These are phyloP conservation scores for Boletus reticuloceps DNA, from an alignment of 768 basidiomycete genomes.

Conservation along the genomic window DNA sequence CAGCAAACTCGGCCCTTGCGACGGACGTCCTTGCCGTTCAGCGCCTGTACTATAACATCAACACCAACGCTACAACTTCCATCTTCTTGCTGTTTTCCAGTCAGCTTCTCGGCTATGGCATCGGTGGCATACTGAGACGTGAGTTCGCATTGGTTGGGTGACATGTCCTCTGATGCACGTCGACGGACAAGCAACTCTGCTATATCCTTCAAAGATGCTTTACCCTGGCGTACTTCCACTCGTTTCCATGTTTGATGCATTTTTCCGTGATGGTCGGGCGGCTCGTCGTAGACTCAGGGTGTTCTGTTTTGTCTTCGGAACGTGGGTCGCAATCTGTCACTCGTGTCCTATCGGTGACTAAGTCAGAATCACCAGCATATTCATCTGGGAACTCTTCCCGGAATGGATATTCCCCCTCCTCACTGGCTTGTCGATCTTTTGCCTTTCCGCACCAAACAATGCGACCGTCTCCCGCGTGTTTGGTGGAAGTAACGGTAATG, in stretches of 20 bases:
- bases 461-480: slow-evolving; percentile 53
- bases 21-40: slow-evolving; percentile 55
- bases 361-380: slow-evolving; percentile 29
- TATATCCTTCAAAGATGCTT: slow-evolving; percentile 48
- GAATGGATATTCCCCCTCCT: slow-evolving; percentile 52
- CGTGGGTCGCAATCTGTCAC: slow-evolving; percentile 29
- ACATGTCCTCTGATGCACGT: not conserved
- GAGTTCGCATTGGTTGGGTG: slow-evolving; percentile 6
- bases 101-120: slow-evolving; percentile 48
- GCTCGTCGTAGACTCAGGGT: slow-evolving; percentile 40
- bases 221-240: slow-evolving; percentile 20
- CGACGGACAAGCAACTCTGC: slow-evolving; percentile 17
- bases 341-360: not conserved
- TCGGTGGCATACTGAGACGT: slow-evolving; percentile 54
- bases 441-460: slow-evolving; percentile 51
- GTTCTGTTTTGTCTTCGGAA: slow-evolving; percentile 22
- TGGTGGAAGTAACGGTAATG: slow-evolving; percentile 61
- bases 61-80: slow-evolving; percentile 43
- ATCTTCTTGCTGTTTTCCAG: slow-evolving; percentile 42
- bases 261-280: slow-evolving; percentile 41
- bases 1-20: slow-evolving; percentile 50
- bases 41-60: slow-evolving; percentile 51
- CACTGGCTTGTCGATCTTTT: slow-evolving; percentile 61
- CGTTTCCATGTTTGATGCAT: slow-evolving; percentile 27
- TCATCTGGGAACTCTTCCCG: slow-evolving; percentile 28